Conservation (phyloP, 768 basidiomycete species). For the Fibroporia radiculosa region DNA sequence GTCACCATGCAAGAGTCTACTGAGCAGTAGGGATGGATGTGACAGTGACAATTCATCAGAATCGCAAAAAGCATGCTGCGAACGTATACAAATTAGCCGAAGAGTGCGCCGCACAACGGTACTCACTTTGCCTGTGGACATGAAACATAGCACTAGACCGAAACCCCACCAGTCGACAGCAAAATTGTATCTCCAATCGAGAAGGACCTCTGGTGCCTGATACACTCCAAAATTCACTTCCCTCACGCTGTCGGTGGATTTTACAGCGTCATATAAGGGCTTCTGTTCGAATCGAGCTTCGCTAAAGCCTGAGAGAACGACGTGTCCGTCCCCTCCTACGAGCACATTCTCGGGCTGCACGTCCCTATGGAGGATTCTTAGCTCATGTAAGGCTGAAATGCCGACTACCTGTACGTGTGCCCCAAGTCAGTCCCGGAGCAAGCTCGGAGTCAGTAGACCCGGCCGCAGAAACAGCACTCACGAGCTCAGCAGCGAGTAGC, state of each 20-base stretch:
- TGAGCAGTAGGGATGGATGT: slow-evolving; percentile 23
- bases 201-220: slow-evolving; percentile 44
- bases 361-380: slow-evolving; percentile 40
- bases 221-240: slow-evolving; percentile 23
- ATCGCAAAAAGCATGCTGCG: slow-evolving; percentile 35
- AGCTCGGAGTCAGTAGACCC: not conserved
- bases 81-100: not conserved
- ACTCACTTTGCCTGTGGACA: slow-evolving; percentile 40
- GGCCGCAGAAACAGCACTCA: slow-evolving; percentile 19
- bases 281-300: slow-evolving; percentile 18
- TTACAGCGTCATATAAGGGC: slow-evolving; percentile 1
- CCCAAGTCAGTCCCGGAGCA: not conserved
- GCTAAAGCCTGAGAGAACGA: slow-evolving; percentile 37
- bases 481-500: slow-evolving; percentile 44
- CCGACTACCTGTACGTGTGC: slow-evolving; percentile 27
- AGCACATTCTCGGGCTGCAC: slow-evolving; percentile 38
- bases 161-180: slow-evolving; percentile 56
- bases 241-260: slow-evolving; percentile 3
- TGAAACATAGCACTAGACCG: slow-evolving; percentile 39
- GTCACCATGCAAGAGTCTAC: slow-evolving; percentile 27
- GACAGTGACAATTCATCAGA: slow-evolving; percentile 9
- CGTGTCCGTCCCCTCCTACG: slow-evolving; percentile 37
- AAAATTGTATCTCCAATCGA: slow-evolving; percentile 47
- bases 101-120: not conserved
- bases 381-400: slow-evolving; percentile 35